Percentiles rank a stretch among this genome's conserved stretches.
phyloP scores from a whole-genome alignment of 495 filamentous ascomycete species.

The Daldinia childiae region DNA sequence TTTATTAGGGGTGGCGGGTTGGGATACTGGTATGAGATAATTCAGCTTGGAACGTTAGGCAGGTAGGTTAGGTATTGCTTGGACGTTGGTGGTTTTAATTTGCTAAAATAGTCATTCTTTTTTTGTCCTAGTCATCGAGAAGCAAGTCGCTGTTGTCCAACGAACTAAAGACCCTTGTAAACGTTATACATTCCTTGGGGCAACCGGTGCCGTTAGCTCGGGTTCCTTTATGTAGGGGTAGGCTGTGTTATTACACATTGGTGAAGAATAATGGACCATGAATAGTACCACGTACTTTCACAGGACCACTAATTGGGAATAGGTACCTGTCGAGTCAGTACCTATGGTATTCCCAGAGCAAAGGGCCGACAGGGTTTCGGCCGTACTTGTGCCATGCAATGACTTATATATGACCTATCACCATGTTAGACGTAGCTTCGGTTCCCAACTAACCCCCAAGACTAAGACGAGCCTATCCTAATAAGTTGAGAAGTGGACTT shows the following conservation, averaged over 20 bases:
- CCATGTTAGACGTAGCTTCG: slow-evolving; percentile 18
- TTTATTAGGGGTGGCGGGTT: slow-evolving; percentile 12
- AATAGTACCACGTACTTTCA: slow-evolving; percentile 17
- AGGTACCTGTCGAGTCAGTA: slow-evolving; percentile 35
- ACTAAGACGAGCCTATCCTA: slow-evolving; percentile 13
- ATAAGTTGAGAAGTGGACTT: background rate
- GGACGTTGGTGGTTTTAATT: background rate
- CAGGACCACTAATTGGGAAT: slow-evolving; percentile 8
- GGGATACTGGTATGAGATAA: slow-evolving; percentile 17
- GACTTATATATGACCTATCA: slow-evolving; percentile 37
- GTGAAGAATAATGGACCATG: background rate
- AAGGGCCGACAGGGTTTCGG: slow-evolving; percentile 44
- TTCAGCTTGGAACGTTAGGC: background rate
- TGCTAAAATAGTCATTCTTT: background rate
- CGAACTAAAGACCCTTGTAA: slow-evolving; percentile 10
- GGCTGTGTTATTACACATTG: slow-evolving; percentile 6
- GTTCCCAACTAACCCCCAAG: slow-evolving; percentile 6
- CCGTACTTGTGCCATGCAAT: slow-evolving; percentile 37
- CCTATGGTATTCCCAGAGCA: slow-evolving; percentile 32
- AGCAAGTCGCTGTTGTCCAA: slow-evolving; percentile 4
- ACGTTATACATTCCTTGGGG: slow-evolving; percentile 17
- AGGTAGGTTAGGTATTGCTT: background rate
- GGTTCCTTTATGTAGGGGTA: slow-evolving; percentile 18
- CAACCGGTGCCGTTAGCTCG: slow-evolving; percentile 32
- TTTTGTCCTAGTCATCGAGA: background rate